Evolutionary conservation across 805 yeast genomes (phyloP).

Genomic region (Pichia nakasei): DNA sequence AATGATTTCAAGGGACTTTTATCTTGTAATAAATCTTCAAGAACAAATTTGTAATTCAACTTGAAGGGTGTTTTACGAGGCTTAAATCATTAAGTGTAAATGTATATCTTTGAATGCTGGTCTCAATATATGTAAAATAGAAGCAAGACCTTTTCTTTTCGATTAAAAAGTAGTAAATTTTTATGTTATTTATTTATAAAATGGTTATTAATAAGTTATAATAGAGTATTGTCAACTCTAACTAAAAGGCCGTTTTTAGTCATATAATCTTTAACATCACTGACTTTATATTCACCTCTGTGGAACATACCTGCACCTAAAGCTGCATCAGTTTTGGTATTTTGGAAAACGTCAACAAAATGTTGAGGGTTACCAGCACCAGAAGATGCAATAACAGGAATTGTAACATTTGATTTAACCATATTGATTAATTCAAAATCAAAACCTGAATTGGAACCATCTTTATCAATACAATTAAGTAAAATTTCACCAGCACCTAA

Average conservation of each 20-base stretch:
- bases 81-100: too few species aligned
- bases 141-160: too few species aligned
- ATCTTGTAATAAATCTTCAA: too few species aligned
- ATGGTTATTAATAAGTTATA: too few species aligned
- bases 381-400: constrained; percentile 95
- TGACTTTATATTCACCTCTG: constrained; percentile 84
- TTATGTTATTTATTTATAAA: too few species aligned
- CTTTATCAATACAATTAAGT: constrained; percentile 91
- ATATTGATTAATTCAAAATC: constrained; percentile 79
- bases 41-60: too few species aligned
- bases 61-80: too few species aligned
- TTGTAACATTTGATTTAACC: constrained; percentile 63
- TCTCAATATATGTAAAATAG: too few species aligned
- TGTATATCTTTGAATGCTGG: too few species aligned
- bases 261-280: constrained; percentile 68
- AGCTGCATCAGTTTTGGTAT: constrained; percentile 90
- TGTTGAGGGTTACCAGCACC: constrained; percentile 96
- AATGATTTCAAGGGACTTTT: background rate
- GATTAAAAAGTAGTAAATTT: too few species aligned
- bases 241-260: constrained; percentile 55
- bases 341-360: constrained; percentile 76
- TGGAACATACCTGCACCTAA: constrained; percentile 99
- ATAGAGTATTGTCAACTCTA: constrained; percentile 45
- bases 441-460: constrained; percentile 92
- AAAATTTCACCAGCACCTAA: constrained; percentile 95